Evolutionary conservation across 2,329 filamentous ascomycete genomes (phyloP), one percentile per base, ranked within the genome.

Genomic region (Talaromyces piceae): DNA sequence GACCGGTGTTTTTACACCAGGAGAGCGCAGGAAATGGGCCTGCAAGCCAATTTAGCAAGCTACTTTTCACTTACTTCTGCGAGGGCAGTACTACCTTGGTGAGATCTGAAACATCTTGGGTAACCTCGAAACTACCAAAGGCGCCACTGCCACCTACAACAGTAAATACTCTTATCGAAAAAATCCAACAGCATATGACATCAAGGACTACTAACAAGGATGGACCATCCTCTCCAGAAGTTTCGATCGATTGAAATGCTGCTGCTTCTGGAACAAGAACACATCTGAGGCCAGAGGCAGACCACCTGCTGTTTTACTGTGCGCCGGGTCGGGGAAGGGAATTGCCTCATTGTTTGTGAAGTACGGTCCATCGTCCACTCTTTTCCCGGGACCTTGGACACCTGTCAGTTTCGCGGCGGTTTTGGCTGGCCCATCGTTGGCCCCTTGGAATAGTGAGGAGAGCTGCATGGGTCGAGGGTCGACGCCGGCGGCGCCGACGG

Each of bases 161-260:
- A n/a, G n/a, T n/a, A n/a, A n/a, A n/a, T n/a, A n/a, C n/a, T n/a
- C n/a, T n/a, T n/a, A n/a, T n/a, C n/a, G n/a, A n/a, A n/a, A n/a
- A n/a, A n/a, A n/a, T n/a, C n/a, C n/a, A n/a, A n/a, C n/a, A n/a
- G n/a, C n/a, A n/a, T n/a, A n/a, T n/a, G n/a, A n/a, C n/a, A n/a
- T n/a, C n/a, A n/a, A n/a, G n/a, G n/a, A n/a, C n/a, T n/a, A n/a
- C n/a, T n/a, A n/a, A n/a, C n/a, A n/a, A n/a, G n/a, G n/a, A n/a
- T n/a, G n/a, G n/a, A n/a, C n/a, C n/a, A n/a, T n/a, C n/a, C n/a
- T n/a, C n/a, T 76, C 75, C 3, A 78, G 67, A 37, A 69, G 72
- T 63, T 78, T 78, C n/a, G 73, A 76, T n/a, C 77, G 68, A 54
- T 79, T 79, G 67, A 79, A 79, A 16, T 71, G 69, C 62, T 79